phyloP scores from a whole-genome alignment of 1,284 basidiomycete species.

The Phlebopus sp. region DNA sequence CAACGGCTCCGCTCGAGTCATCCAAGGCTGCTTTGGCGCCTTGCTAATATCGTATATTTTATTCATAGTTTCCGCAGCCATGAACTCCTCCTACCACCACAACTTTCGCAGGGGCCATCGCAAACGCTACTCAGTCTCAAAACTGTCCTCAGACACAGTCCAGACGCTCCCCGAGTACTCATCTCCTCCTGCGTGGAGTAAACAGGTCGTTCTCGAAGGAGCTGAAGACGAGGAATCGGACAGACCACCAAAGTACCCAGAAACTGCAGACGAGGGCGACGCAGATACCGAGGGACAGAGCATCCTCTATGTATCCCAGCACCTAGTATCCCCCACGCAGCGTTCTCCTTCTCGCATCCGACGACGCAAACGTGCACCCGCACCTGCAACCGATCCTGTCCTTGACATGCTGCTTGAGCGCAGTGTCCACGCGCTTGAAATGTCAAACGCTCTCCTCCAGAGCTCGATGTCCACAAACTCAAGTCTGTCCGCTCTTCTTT shows the following conservation, averaged over 20 bases:
- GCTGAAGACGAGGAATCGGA: constrained; percentile 42
- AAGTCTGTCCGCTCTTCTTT: constrained; percentile 49
- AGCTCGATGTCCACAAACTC: constrained; percentile 69
- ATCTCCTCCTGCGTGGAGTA: constrained; percentile 34
- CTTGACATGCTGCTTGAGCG: constrained; percentile 75
- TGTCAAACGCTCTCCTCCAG: constrained; percentile 74
- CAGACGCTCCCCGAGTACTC: constrained; percentile 67
- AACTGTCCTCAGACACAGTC: constrained; percentile 67
- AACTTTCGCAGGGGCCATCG: constrained; percentile 41
- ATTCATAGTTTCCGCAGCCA: constrained; percentile 7
- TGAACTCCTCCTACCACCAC: constrained; percentile 14
- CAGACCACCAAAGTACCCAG: constrained; percentile 70
- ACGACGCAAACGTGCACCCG: constrained; percentile 20
- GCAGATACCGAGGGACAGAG: constrained; percentile 52
- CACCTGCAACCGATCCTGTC: constrained; percentile 38
- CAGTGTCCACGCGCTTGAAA: constrained; percentile 77
- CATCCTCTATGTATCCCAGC: constrained; percentile 31
- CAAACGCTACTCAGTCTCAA: constrained; percentile 54
- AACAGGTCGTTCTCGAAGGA: constrained; percentile 12
- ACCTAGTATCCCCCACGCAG: constrained; percentile 15
- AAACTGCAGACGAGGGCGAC: constrained; percentile 73
- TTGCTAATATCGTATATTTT: neutral
- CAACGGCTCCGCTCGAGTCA: constrained; percentile 8
- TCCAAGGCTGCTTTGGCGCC: neutral
- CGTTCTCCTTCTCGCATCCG: constrained; percentile 15